phyloP scores from a whole-genome alignment of 495 filamentous ascomycete species.

The Penicillium ochrochloron region DNA sequence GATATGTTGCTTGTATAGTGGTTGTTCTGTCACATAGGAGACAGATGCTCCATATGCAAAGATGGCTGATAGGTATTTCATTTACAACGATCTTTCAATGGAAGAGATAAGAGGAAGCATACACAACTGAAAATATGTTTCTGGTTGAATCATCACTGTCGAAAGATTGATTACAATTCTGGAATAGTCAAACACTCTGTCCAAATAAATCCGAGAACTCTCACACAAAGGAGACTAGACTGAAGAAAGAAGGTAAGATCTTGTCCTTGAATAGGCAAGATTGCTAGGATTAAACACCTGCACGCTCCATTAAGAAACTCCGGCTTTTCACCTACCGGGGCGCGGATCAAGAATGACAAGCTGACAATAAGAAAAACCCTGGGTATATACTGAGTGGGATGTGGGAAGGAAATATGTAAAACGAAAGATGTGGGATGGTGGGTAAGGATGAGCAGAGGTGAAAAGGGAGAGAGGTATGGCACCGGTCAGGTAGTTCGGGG shows the following conservation, averaged over 20 bases:
- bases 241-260: background rate
- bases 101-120: background rate
- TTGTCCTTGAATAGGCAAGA: background rate
- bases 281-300: constrained; percentile 8
- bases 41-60: background rate
- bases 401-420: constrained; percentile 1
- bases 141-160: background rate
- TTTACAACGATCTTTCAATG: no score
- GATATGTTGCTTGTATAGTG: no score
- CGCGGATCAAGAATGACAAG: background rate
- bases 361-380: constrained; percentile 15
- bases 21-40: no score
- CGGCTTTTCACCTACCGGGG: constrained; percentile 1
- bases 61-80: no score
- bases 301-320: constrained; percentile 8
- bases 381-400: constrained; percentile 21
- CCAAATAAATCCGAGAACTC: background rate
- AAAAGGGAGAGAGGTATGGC: background rate
- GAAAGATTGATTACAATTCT: background rate
- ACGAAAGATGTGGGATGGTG: background rate
- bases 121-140: background rate
- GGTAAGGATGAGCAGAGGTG: background rate
- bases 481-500: background rate
- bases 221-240: background rate
- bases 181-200: background rate